phyloP scores from a whole-genome alignment of 805 yeast genomes.

The Wickerhamomyces chambardii region DNA sequence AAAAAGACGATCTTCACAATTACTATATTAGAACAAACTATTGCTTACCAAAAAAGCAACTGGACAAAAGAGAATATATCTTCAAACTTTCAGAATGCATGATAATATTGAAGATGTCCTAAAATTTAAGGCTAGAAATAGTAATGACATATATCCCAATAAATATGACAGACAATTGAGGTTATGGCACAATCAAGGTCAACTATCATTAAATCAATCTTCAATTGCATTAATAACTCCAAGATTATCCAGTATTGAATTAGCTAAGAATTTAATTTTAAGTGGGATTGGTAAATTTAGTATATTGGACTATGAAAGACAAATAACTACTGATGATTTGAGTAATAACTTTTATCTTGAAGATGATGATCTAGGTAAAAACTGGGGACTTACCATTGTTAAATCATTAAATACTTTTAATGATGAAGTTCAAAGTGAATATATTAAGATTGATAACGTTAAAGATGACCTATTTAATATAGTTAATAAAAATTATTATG shows the following conservation, averaged over 20 bases:
- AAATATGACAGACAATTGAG: conserved; percentile 85
- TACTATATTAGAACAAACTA: too few species aligned
- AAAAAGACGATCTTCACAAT: too few species aligned
- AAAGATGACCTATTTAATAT: conserved; percentile 6
- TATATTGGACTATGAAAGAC: conserved; percentile 36
- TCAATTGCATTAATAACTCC: conserved; percentile 56
- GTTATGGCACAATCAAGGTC: conserved; percentile 81
- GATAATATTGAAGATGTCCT: too few species aligned
- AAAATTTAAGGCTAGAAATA: too few species aligned
- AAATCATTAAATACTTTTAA: conserved; percentile 46
- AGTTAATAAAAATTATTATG: conserved; percentile 24
- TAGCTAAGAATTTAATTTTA: conserved; percentile 66
- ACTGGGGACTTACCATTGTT: conserved; percentile 30
- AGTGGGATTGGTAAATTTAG: conserved; percentile 67
- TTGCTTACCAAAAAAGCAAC: too few species aligned
- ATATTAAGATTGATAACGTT: conserved; percentile 8
- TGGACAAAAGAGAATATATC: too few species aligned
- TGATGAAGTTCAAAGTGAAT: conserved; percentile 39
- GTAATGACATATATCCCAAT: too few species aligned
- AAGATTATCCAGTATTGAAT: conserved; percentile 52
- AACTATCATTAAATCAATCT: conserved; percentile 43
- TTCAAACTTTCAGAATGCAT: too few species aligned
- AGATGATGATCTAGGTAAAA: conserved; percentile 31
- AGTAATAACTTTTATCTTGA: conserved; percentile 56
- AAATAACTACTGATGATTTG: conserved; percentile 34